phyloP scores from a whole-genome alignment of 305 asterid species.

The Plantago coronopus region DNA sequence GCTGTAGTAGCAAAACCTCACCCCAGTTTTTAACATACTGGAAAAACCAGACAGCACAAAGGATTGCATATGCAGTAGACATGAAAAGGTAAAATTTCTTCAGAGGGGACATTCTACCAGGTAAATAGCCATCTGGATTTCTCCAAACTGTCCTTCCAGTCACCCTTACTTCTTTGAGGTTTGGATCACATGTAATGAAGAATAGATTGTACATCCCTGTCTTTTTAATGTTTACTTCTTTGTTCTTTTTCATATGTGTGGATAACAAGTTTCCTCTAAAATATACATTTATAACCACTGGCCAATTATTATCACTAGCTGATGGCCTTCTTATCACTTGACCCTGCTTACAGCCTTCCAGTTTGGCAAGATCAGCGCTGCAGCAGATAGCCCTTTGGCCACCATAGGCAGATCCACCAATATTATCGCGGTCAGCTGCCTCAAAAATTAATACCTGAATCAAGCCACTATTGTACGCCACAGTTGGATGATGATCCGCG shows the following conservation, averaged over 20 bases:
- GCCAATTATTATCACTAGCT: constrained; percentile 64
- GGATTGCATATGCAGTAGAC: constrained; percentile 66
- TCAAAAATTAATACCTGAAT: constrained; percentile 85
- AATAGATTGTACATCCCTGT: constrained; percentile 97
- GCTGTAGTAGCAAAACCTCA: constrained; percentile 82
- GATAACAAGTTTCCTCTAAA: constrained; percentile 65
- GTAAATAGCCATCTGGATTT: constrained; percentile 87
- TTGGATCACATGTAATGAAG: constrained; percentile 88
- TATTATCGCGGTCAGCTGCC: constrained; percentile 80
- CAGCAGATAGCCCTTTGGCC: constrained; percentile 98
- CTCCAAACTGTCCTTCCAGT: constrained; percentile 90
- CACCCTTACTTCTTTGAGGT: constrained; percentile 71
- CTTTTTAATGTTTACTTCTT: constrained; percentile 56
- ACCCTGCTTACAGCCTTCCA: constrained; percentile 93
- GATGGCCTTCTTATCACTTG: constrained; percentile 76
- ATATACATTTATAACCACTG: constrained; percentile 54
- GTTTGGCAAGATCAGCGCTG: constrained; percentile 88
- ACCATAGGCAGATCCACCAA: constrained; percentile 96
- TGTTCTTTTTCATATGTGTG: constrained; percentile 58
- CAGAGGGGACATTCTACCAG: constrained; percentile 94
- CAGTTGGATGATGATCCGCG: constrained; percentile 54
- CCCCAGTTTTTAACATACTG: constrained; percentile 76
- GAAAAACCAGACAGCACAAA: constrained; percentile 70
- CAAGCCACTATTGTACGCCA: constrained; percentile 64
- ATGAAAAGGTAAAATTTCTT: constrained; percentile 74